Evolutionary conservation across 176 grass and related monocot species (phyloP), one percentile per base, ranked within the genome.

Genomic region (Triticum monococcum): DNA sequence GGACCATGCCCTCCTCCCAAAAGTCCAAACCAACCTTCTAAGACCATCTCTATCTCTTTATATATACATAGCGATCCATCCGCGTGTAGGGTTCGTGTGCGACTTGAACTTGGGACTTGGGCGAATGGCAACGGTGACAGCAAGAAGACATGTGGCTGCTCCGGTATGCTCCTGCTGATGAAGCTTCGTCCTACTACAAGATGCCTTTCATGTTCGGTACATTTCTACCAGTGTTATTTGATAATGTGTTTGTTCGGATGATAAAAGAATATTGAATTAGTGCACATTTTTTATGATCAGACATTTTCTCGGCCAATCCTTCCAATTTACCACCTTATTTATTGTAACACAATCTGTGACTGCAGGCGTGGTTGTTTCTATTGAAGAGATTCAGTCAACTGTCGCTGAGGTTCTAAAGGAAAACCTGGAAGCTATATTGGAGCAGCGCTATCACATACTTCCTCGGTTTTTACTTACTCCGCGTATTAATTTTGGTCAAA

Each of bases 391-490:
- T 83, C 88, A 87, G 64, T 91, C 90, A 87, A 88, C 92, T 20
- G 83, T 99, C 17, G 75, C 73, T 81, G 71, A 73, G 41, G 79
- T 96, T 83, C 69, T 96, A 54, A 89, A 94, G 48, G 87, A 91
- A 79, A 99, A 96, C 70, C 91, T 96, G 92, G 85, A 93, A 33
- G 92, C 94, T 82, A 93, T 99, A 91, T 59, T 87, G 89, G 97
- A 99, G 81, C 94, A 96, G 74, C 92, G 92, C 3, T 99, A 99
- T 89, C 92, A 83, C 87, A 94, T 99, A 1, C 38, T 6, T 6
- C 35, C 35, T 36, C 35, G 1, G 35, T 36, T 36, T 36, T 7
- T 36, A 36, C 1, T 36, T 36, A 36, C 1, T 36, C 6, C 35
- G 6, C 35, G 6, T 36, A 36, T 36, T 36, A 36, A 36, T 36